Evolutionary conservation across 2,329 filamentous ascomycete genomes (phyloP).

Genomic region (Neofusicoccum sp.): DNA sequence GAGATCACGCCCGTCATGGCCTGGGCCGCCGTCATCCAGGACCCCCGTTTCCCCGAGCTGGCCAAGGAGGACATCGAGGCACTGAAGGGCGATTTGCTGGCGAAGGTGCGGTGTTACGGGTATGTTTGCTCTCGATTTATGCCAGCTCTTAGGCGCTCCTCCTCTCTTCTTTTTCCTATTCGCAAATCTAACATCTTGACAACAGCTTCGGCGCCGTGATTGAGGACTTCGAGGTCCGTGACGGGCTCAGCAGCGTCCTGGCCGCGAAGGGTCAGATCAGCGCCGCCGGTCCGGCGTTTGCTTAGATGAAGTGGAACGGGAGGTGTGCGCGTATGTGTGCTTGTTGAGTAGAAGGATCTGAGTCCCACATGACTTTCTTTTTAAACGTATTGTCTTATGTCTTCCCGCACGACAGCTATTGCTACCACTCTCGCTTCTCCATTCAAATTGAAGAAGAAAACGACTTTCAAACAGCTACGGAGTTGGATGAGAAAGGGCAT

Average conservation of each 20-base stretch:
- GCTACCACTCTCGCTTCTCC: not conserved
- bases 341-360: not conserved
- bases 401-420: not conserved
- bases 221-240: constrained; percentile 71
- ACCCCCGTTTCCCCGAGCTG: constrained; percentile 62
- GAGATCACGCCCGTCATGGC: constrained; percentile 96
- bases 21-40: constrained; percentile 73
- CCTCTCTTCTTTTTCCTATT: not conserved
- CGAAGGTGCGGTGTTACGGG: constrained; percentile 92
- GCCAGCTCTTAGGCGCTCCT: not conserved
- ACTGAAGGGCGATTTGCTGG: constrained; percentile 70
- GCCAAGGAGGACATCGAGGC: constrained; percentile 66
- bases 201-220: constrained; percentile 65
- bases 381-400: not conserved
- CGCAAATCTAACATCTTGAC: not conserved
- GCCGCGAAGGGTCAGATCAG: constrained; percentile 49
- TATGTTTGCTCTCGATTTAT: constrained; percentile 47
- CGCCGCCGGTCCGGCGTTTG: constrained; percentile 7
- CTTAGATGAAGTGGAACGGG: not conserved
- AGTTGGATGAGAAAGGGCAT: too few relatives aligned
- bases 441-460: not conserved
- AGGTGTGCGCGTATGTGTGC: not conserved
- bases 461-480: too few relatives aligned
- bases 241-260: constrained; percentile 72
- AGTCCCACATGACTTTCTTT: not conserved